Base-by-base conservation (phyloP, 768 basidiomycete species). In the Tricholomella constricta region DNA sequence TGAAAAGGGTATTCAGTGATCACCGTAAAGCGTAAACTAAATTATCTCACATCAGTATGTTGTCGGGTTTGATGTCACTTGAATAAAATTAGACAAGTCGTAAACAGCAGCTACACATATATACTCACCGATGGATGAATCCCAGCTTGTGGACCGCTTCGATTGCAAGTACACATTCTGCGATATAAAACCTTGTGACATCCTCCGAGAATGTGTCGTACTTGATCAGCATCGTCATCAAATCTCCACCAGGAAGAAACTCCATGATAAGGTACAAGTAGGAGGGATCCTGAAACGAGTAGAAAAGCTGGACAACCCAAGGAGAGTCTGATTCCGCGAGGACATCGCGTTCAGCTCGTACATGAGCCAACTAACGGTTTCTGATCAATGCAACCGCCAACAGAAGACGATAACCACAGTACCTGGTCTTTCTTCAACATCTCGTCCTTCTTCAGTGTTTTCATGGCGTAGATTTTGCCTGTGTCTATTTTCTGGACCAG, bases 371-470 rank as follows among this genome's bases (percentile, higher is more conserved):
- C 96, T 98, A 60, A 6, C 38, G 1, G 25, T 9, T 10, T 10
- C 14, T 31, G n/a, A 1, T 58, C n/a, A 38, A 43, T 26, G 11
- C 42, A 5, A 14, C 3, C 6, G 36, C 22, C 17, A 27, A 38
- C 46, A 40, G 32, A 47, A 23, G 44, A 38, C 57, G 50, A 41
- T 27, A 20, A 20, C 19, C 29, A 49, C 14, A 58, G 42, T 54
- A 90, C 95, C 79, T 99, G 96, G 66, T 99, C 97, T 69, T 97
- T 97, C 73, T 98, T 96, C 70, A 99, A 82, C 97, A 98, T 99
- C 69, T 98, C 97, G 44, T 89, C 89, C 76, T 99, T 99, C 72
- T 89, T 87, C 66, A 98, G 73, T 20, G 93, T 91, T 74, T 98
- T 98, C 96, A 99, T 97, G 15, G 97, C 97, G 69, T 98, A 99